Evolutionary conservation across 768 basidiomycete species (phyloP).

Genomic region (Lactarius sanguifluus): DNA sequence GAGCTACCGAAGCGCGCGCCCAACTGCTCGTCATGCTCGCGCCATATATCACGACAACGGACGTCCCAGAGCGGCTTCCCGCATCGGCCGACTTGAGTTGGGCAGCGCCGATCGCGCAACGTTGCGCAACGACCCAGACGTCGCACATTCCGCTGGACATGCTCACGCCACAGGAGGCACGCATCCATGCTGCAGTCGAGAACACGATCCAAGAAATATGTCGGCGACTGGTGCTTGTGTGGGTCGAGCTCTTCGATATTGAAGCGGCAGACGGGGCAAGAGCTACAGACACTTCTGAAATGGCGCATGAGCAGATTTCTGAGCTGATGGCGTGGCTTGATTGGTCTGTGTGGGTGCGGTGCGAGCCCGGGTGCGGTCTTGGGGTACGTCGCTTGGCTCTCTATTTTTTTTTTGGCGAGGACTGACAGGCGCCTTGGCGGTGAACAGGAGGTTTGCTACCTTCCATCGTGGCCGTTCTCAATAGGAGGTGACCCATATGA

Average conservation of each 20-base stretch:
- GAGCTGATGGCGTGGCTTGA: slow-evolving; percentile 31
- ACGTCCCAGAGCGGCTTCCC: slow-evolving; percentile 12
- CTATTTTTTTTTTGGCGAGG: not conserved
- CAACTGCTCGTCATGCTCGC: slow-evolving; percentile 31
- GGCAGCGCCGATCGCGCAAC: slow-evolving; percentile 25
- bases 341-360: slow-evolving; percentile 30
- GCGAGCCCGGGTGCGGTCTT: slow-evolving; percentile 21
- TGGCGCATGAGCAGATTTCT: slow-evolving; percentile 13
- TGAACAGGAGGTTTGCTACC: slow-evolving; percentile 21
- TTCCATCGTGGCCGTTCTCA: slow-evolving; percentile 29
- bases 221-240: slow-evolving; percentile 25
- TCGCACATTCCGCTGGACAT: not conserved
- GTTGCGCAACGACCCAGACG: slow-evolving; percentile 25
- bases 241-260: slow-evolving; percentile 29
- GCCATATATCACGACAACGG: slow-evolving; percentile 34
- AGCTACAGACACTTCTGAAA: not conserved
- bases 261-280: slow-evolving; percentile 17
- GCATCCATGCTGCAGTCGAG: slow-evolving; percentile 24
- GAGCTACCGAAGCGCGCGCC: slow-evolving; percentile 9
- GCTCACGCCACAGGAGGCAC: slow-evolving; percentile 28
- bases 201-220: slow-evolving; percentile 19
- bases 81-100: slow-evolving; percentile 18
- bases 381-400: slow-evolving; percentile 20
- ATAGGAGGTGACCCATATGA: slow-evolving; percentile 15
- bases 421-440: not conserved